Evolutionary conservation across 129 eudicot species (phyloP).

Genomic region (Escallonia herrerae): DNA sequence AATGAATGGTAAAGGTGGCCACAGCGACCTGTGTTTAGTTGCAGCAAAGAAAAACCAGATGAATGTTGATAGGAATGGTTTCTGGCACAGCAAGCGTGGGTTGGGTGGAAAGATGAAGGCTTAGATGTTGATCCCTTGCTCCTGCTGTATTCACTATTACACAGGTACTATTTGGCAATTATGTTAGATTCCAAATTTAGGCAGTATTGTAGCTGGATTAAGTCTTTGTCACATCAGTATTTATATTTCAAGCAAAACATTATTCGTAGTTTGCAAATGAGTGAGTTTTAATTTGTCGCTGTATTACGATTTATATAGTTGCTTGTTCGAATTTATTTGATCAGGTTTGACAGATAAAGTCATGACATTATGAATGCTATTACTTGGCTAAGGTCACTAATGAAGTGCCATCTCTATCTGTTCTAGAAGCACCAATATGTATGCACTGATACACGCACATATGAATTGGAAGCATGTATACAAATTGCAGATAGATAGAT

Average conservation of each 20-base stretch:
- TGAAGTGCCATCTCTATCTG: no score
- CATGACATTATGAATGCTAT: no score
- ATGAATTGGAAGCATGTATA: no score
- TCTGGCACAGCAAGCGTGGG: conserved; percentile 58
- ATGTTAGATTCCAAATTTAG: not conserved
- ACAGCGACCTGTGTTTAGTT: conserved; percentile 53
- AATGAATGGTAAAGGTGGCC: conserved; percentile 46
- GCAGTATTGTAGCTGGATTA: not conserved
- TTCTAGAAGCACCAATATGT: no score
- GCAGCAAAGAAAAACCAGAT: conserved; percentile 63
- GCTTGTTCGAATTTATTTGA: no score
- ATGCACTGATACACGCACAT: no score
- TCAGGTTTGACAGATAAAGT: no score
- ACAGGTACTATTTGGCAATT: not conserved
- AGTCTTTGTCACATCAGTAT: not conserved
- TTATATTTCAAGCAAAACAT: not conserved
- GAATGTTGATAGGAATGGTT: conserved; percentile 50
- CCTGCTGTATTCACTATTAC: not conserved
- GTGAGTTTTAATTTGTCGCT: not conserved
- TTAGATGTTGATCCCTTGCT: conserved; percentile 11
- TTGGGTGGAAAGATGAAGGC: conserved; percentile 64
- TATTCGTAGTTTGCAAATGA: not conserved
- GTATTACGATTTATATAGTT: no score
- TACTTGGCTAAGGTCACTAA: no score
- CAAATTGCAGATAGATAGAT: no score